phyloP scores from a whole-genome alignment of 108 stramenopile genomes.

The Nitzschia sp. region DNA sequence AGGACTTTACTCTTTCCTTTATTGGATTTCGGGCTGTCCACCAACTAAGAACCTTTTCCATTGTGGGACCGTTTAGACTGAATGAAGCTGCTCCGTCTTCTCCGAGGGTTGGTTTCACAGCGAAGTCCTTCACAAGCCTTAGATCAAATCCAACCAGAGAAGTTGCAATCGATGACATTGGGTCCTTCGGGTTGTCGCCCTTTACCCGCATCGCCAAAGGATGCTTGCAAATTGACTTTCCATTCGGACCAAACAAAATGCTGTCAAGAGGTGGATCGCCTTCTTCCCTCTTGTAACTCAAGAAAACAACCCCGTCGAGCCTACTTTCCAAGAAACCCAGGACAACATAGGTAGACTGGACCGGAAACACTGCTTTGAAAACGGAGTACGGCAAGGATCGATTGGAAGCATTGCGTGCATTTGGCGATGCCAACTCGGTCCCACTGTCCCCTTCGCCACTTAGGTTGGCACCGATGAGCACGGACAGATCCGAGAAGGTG shows the following conservation, averaged over 20 bases:
- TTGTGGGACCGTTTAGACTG: conserved; percentile 51
- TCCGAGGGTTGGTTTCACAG: conserved; percentile 54
- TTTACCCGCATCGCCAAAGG: conserved; percentile 71
- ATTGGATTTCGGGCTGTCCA: conserved; percentile 80
- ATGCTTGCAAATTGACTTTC: conserved; percentile 65
- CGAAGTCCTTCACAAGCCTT: conserved; percentile 72
- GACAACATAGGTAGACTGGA: conserved; percentile 72
- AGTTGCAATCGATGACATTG: conserved; percentile 39
- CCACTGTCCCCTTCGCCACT: conserved; percentile 48
- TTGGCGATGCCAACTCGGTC: conserved; percentile 26
- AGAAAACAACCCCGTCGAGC: conserved; percentile 74
- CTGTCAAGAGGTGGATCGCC: conserved; percentile 70
- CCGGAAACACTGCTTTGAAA: conserved; percentile 73
- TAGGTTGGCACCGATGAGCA: conserved; percentile 65
- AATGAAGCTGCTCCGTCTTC: conserved; percentile 63
- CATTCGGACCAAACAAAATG: conserved; percentile 70
- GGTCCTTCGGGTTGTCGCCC: conserved; percentile 42
- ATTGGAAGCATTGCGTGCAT: conserved; percentile 32
- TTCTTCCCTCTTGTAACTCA: conserved; percentile 74
- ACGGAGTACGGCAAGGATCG: conserved; percentile 55
- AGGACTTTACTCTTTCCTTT: conserved; percentile 67
- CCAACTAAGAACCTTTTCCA: conserved; percentile 68
- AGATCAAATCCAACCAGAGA: conserved; percentile 81
- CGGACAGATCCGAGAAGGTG: conserved; percentile 52
- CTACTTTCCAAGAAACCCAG: conserved; percentile 81